Evolutionary conservation across 805 yeast species (phyloP).

Genomic region (Saccharomycopsis sp.): DNA sequence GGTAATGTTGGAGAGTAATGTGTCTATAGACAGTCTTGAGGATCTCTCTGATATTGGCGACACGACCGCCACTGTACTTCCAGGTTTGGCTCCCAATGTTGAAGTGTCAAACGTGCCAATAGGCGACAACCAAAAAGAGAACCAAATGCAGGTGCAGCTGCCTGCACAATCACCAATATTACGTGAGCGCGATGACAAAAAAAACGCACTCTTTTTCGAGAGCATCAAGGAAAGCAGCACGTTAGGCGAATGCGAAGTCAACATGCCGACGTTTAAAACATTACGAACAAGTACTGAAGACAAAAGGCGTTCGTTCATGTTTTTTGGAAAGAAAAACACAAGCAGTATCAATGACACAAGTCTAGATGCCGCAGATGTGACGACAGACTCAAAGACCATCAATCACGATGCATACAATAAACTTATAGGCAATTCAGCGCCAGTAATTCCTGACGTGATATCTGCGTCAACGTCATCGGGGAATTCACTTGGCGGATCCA

Average conservation of each 20-base stretch:
- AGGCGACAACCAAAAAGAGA: not conserved
- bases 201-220: not conserved
- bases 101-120: not conserved
- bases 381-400: not conserved
- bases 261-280: not conserved
- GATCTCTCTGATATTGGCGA: not conserved
- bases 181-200: not conserved
- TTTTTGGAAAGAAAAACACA: not conserved
- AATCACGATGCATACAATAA: slow-evolving; percentile 7
- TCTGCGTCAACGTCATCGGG: not conserved
- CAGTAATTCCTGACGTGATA: not conserved
- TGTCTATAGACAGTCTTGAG: not conserved
- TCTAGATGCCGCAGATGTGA: not conserved
- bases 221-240: not conserved
- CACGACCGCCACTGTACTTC: not conserved
- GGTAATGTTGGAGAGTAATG: not conserved
- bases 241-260: not conserved
- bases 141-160: not conserved
- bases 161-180: not conserved
- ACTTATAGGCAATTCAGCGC: slow-evolving; percentile 1
- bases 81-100: not conserved
- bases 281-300: not conserved
- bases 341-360: not conserved
- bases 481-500: slow-evolving; percentile 5
- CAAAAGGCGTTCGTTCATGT: not conserved